Evolutionary conservation across 306 rosid species (phyloP), one percentile per base, ranked within the genome.

Genomic region (Begonia masoniana): DNA sequence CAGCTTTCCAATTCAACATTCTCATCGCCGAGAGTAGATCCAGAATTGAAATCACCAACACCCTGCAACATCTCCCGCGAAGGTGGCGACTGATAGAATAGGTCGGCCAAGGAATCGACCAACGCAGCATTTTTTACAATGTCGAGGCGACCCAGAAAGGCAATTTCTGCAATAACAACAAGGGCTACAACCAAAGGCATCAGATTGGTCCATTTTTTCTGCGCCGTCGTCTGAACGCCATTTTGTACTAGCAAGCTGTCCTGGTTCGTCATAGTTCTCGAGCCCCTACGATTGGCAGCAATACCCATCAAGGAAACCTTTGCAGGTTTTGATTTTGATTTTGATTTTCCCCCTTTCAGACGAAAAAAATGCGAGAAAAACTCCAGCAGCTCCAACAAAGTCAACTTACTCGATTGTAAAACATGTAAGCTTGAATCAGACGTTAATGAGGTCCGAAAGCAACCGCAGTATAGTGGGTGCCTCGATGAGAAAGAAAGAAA

Each of bases 141-240:
- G 73, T 91, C 94, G 12, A 86, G 86, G 66, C 79, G 66, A 41
- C 87, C 83, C 69, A 92, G 70, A 64, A 92, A 83, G 50, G 72
- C 78, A 76, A 92, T 92, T 81, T 86, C 95, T 15, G 88, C 83
- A 47, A 92, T 39, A 15, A 92, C 95, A 47, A 86, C 88, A 10
- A 92, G 63, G 17, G 80, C 81, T 15, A 82, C 83, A 12, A 77
- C 63, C 0, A 92, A 56, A 56, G 88, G 86, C 88, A 83, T 64
- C 7, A 82, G 56, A 54, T 77, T 79, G 50, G 68, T 51, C 86
- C 95, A 86, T 74, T 55, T 81, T 66, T 61, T 79, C 86, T 76
- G 86, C 10, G 70, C 47, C n/a, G 35, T 54, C 41, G 54, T n/a
- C 50, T 71, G 51, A 45, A 13, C 51, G 41, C 69, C 75, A 50